Percentiles rank a stretch among this genome's conserved stretches.
Evolutionary conservation across 106 monocot genomes (phyloP).

Genomic region (Phalaenopsis equestris): DNA sequence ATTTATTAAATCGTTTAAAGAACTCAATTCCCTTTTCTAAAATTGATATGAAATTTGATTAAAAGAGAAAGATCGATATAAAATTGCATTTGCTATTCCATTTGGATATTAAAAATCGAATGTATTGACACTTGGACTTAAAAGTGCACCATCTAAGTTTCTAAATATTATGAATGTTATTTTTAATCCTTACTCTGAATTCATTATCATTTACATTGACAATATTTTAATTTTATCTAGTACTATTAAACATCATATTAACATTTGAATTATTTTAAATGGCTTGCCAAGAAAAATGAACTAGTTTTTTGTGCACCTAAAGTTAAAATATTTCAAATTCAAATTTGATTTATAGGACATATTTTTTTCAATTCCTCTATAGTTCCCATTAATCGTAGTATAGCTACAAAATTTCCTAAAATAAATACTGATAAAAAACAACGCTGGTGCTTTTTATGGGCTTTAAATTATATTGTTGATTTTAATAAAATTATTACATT

Average conservation of each 20-base stretch:
- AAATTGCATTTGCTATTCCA: neutral
- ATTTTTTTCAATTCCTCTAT: too few species aligned
- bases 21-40: neutral
- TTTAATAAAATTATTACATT: too few species aligned
- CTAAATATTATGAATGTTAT: neutral
- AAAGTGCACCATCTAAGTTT: neutral
- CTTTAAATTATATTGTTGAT: too few species aligned
- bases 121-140: neutral
- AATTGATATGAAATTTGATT: neutral
- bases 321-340: too few species aligned
- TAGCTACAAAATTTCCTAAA: too few species aligned
- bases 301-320: too few species aligned
- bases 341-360: too few species aligned
- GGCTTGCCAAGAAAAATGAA: too few species aligned
- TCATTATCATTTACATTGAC: neutral
- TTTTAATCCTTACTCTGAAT: neutral
- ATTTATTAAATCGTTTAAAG: neutral
- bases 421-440: too few species aligned
- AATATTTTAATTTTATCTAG: neutral
- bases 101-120: neutral
- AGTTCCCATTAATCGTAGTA: too few species aligned
- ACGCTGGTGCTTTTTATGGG: too few species aligned
- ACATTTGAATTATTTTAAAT: too few species aligned
- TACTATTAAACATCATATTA: neutral
- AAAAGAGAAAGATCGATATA: neutral